Evolutionary conservation across 2,329 filamentous ascomycete genomes (phyloP), one percentile per base, ranked within the genome.

Genomic region (Thelonectria rubi): DNA sequence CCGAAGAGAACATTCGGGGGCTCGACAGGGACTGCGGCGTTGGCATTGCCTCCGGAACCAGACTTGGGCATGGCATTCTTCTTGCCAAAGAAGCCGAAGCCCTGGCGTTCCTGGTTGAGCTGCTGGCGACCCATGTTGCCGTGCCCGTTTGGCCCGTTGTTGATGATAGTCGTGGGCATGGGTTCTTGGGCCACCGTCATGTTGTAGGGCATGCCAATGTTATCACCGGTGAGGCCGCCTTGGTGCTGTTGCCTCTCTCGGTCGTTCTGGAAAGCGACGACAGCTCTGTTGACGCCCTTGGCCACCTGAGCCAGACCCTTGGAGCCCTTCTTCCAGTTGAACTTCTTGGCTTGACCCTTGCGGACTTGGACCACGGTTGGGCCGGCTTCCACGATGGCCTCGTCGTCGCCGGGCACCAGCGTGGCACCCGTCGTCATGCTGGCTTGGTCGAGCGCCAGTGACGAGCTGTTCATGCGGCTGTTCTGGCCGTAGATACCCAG

Each of bases 301-400:
- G 91, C 91, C 53, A 98, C 91, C 77, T 97, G 97, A 26, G 94
- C 94, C 70, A 98, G 90, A 58, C 92, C 94, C 78, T 97, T 94
- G 40, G 92, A 92, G 40, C 93, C 93, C 82, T 96, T 97, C 84
- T 97, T 97, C 94, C 95, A 98, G 80, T 97, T 97, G 80, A 97
- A 97, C 77, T 97, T 98, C 81, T 93, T 97, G 55, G 91, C 88
- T 74, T 97, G 93, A 30, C 91, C 93, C 80, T 97, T 98, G 71
- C 93, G 89, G 65, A 98, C 96, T 71, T 95, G 96, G 63, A 98
- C 91, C 34, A 98, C 91, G 63, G 97, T 95, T n/a, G 95, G 94
- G 2, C 92, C 91, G 26, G 88, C 83, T 65, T 88, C 85, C n/a
- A 88, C 76, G 58, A 87, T 82, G 0, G 82, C 83, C 42, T 95